These are phyloP conservation scores for Diddensiella transvaalensis DNA, from an alignment of 805 yeast genomes.

Conservation along the genomic window DNA sequence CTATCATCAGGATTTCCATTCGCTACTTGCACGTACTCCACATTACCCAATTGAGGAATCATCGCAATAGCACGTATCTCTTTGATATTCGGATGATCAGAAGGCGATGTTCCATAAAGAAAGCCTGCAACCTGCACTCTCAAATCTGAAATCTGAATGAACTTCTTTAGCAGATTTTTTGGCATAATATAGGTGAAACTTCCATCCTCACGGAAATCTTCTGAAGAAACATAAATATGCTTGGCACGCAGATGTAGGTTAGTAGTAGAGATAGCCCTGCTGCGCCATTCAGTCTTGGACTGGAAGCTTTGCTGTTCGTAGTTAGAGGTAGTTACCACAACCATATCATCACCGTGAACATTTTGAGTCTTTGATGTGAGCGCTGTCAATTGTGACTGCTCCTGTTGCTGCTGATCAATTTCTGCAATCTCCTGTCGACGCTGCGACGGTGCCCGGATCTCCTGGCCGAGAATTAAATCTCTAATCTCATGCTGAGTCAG, in stretches of 20 bases:
- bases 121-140: constrained; percentile 79
- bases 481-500: constrained; percentile 91
- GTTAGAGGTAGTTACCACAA: constrained; percentile 85
- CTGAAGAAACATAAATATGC: constrained; percentile 68
- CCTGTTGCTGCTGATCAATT: constrained; percentile 45
- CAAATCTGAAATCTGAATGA: constrained; percentile 76
- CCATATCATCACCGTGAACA: constrained; percentile 94
- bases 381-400: constrained; percentile 50
- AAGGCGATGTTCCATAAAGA: constrained; percentile 75
- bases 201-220: constrained; percentile 52
- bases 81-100: constrained; percentile 66
- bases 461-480: constrained; percentile 92
- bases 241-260: constrained; percentile 70
- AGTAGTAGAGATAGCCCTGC: constrained; percentile 74
- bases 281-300: constrained; percentile 89
- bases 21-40: constrained; percentile 62
- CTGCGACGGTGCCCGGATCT: constrained; percentile 83
- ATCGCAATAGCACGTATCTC: constrained; percentile 73
- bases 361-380: constrained; percentile 79
- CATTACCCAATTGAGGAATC: constrained; percentile 84
- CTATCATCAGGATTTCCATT: constrained; percentile 37
- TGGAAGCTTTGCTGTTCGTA: constrained; percentile 82
- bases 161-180: constrained; percentile 68
- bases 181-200: constrained; percentile 75
- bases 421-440: constrained; percentile 82